Evolutionary conservation across 345 rosid genomes (phyloP), one percentile per base, ranked within the genome.

Genomic region (Arabis hirsuta): DNA sequence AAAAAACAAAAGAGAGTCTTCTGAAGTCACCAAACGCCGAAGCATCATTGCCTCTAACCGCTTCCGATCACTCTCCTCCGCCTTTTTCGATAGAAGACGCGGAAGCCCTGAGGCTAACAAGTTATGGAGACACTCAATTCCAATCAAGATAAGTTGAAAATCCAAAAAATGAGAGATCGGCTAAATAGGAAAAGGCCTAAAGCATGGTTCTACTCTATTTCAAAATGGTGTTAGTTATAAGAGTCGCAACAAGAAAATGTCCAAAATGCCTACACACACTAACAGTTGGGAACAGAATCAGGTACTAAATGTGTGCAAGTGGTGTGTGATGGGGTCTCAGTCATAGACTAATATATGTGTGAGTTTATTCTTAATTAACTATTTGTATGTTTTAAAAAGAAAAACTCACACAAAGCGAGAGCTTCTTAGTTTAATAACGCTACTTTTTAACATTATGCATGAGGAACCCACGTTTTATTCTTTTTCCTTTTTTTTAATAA

Each of bases 101-200:
- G 6, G 87, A 86, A 62, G 74, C 78, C 45, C 66, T 84, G 12
- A 64, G 71, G 59, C 75, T 76, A 50, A 84, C 86, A 81, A 79
- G 75, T 74, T 81, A 79, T 38, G 82, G 63, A 65, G 82, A 80
- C 51, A 72, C 79, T 46, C 78, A 73, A 12, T 81, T 82, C 69
- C 87, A 82, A 26, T 82, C 88, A 70, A 85, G 80, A 93, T 82
- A 77, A 85, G 91, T 71, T 77, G 76, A 69, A 32, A 36, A 8
- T 8, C 2, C 0, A 8, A 36, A 8, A 16, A 62, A 27, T 4
- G 19, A 27, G 57, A 61, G 42, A 61, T 7, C 31, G 60, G 60
- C 47, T 58, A 13, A 7, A 29, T 16, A 32, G 59, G 61, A 56
- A 59, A 59, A 67, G 56, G 53, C 36, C 39, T 43, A 53, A 67